phyloP scores from a whole-genome alignment of 2,329 filamentous ascomycete genomes.

The Microthyrium microscopicum region DNA sequence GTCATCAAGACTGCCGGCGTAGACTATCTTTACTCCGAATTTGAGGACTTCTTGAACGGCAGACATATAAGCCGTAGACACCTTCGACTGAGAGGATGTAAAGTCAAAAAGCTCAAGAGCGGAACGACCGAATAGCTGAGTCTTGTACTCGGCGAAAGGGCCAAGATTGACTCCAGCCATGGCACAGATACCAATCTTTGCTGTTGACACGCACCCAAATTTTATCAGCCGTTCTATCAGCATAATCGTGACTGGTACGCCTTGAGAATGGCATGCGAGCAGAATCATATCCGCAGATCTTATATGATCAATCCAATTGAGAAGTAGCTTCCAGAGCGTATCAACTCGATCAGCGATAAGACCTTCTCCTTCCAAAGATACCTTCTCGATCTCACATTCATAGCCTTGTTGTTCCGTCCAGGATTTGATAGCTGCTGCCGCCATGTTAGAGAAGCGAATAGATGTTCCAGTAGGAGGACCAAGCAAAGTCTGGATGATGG shows the following conservation, averaged over 20 bases:
- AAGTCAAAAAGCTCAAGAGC: constrained; percentile 96
- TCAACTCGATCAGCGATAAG: constrained; percentile 80
- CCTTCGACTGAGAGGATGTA: constrained; percentile 60
- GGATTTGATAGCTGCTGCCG: constrained; percentile 63
- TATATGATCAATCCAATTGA: constrained; percentile 90
- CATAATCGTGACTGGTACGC: constrained; percentile 86
- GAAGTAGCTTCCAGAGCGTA: constrained; percentile 79
- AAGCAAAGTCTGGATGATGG: constrained; percentile 73
- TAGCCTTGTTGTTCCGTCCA: constrained; percentile 66
- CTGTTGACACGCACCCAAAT: constrained; percentile 62
- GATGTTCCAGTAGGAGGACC: constrained; percentile 94
- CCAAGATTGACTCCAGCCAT: constrained; percentile 88
- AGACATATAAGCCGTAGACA: constrained; percentile 66
- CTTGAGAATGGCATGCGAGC: constrained; percentile 88
- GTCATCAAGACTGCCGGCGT: constrained; percentile 89
- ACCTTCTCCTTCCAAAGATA: constrained; percentile 87
- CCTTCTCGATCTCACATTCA: constrained; percentile 73
- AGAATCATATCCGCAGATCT: constrained; percentile 76
- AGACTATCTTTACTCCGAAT: constrained; percentile 69
- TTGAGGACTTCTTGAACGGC: constrained; percentile 58
- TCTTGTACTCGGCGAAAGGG: constrained; percentile 83
- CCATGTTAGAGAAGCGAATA: constrained; percentile 77
- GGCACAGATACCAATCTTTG: constrained; percentile 70
- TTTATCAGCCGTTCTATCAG: constrained; percentile 83
- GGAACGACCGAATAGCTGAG: constrained; percentile 72